Base-by-base conservation (phyloP, 2,329 filamentous ascomycete species). In the Myrmaecium sp. region DNA sequence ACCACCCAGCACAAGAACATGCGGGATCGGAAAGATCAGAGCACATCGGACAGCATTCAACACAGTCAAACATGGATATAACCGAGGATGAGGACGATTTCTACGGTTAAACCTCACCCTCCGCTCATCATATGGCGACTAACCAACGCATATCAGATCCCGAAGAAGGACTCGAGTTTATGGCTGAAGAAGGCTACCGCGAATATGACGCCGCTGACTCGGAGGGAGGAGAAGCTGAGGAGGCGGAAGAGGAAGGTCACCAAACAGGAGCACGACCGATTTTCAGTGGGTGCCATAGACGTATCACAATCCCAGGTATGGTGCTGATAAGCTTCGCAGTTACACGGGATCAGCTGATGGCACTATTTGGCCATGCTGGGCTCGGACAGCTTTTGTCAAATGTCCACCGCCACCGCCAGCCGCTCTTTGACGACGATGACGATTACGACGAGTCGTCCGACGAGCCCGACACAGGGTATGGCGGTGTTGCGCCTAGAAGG, bases 361-460 rank as follows among this genome's bases (percentile, higher is more conserved):
- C 62, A 35, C 40, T 71, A 12, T 52, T 72, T n/a, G 58, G 62
- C 5, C 51, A 61, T 17, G 53, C 55, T 27, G 64, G 64, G 17
- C 46, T 73, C 5, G 58, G 60, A 28, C 58, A 60, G 17, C 56
- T 71, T 21, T 58, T 71, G 14, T 43, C 47, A 32, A 46, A 48
- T 27, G 42, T 41, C 6, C 39, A 38, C 23, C 38, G 38, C 13
- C 34, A 32, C 14, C 34, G 38, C n/a, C 35, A 37, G 12, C 32
- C 29, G 23, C 13, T 18, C 17, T 14, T 29, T 2, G 42, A 46
- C 23, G 53, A 49, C 25, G 49, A 57, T 10, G 47, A 49, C 4
- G 51, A 55, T 11, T 35, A 36, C 4, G 52, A 55, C 7, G 47
- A 54, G 3, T 54, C 57, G 7, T 47, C 56, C 4, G 42, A 34